These are phyloP conservation scores for Phytopythium cucurbitacearum DNA, from an alignment of 352 stramenopile species.

Conservation along the genomic window DNA sequence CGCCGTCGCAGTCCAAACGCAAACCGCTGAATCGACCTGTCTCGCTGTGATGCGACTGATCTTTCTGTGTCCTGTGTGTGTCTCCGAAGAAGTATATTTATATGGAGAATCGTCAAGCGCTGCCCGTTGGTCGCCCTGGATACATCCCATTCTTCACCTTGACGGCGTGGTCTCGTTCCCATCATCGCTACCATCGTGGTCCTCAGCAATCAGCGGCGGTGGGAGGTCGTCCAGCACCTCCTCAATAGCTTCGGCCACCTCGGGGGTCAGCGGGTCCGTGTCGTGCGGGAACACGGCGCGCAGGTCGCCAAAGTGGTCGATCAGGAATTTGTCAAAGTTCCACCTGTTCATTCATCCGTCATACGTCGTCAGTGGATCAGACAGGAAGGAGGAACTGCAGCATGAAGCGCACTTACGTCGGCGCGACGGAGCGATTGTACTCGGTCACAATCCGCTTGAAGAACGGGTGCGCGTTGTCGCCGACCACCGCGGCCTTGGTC, in stretches of 20 bases:
- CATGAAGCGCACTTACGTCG: constrained; percentile 22
- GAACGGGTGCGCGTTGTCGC: constrained; percentile 51
- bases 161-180: no score
- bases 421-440: constrained; percentile 62
- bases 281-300: constrained; percentile 69
- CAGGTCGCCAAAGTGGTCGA: constrained; percentile 58
- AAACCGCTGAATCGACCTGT: no score
- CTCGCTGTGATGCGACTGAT: no score
- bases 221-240: constrained; percentile 50
- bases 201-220: no score
- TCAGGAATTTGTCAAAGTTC: constrained; percentile 85
- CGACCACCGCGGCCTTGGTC: constrained; percentile 38
- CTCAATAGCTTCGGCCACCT: constrained; percentile 63
- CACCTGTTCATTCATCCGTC: constrained; percentile 18
- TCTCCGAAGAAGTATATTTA: no score
- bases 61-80: no score
- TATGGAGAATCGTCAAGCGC: no score
- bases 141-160: no score
- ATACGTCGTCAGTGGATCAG: not conserved
- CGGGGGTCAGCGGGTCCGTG: constrained; percentile 52
- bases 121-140: no score
- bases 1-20: no score
- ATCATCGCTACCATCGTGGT: no score
- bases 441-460: constrained; percentile 55
- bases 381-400: not conserved